A percentile compares a stretch with the other conserved stretches of the same genome.
Evolutionary conservation across 176 grass and related monocot genomes (phyloP).

Genomic region (Bolboschoenus planiculmis): DNA sequence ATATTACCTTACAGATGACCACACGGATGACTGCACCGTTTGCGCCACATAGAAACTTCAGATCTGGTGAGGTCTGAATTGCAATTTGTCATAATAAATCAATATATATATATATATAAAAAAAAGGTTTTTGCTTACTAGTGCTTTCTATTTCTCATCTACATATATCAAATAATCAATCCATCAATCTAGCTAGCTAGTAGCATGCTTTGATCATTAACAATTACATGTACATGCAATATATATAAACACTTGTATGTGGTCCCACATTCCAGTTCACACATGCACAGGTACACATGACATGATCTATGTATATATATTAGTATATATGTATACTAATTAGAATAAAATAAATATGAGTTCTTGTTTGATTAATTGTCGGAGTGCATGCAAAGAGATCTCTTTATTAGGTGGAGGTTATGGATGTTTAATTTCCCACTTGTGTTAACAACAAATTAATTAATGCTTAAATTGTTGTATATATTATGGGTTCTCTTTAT

Average conservation of each 20-base stretch:
- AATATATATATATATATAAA: neutral
- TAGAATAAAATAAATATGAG: too few relatives aligned
- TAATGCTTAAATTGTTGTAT: too few relatives aligned
- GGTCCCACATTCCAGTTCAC: neutral
- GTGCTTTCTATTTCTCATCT: neutral
- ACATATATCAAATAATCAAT: too few relatives aligned
- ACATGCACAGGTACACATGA: neutral
- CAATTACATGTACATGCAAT: too few relatives aligned
- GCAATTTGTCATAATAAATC: neutral
- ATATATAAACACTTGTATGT: neutral
- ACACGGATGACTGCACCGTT: neutral
- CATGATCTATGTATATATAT: neutral
- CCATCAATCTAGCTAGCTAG: too few relatives aligned
- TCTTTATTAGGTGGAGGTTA: neutral
- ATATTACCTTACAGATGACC: neutral
- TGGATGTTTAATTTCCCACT: too few relatives aligned
- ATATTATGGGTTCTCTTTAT: too few relatives aligned
- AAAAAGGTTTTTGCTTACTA: neutral
- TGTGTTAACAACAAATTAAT: too few relatives aligned
- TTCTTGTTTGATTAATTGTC: neutral
- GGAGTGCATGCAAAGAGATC: neutral
- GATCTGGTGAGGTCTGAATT: neutral
- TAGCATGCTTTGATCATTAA: neutral
- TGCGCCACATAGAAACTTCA: neutral
- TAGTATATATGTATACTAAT: neutral